These are phyloP conservation scores for Myrica gale DNA, from an alignment of 306 rosid species.

Conservation along the genomic window DNA sequence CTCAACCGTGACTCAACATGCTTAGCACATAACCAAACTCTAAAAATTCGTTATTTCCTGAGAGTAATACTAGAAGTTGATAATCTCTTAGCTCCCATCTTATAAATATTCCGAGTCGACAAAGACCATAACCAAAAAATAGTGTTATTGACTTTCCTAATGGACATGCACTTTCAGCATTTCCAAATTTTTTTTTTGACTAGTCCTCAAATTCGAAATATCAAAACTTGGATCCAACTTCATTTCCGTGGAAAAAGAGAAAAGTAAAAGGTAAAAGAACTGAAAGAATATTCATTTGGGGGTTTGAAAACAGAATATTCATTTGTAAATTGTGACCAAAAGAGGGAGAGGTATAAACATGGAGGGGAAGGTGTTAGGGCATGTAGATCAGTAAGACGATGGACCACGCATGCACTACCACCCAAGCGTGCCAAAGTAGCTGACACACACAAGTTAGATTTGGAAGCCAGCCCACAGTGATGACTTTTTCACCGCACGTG, in stretches of 20 bases:
- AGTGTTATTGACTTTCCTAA: too few relatives aligned
- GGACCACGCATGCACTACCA: conserved; percentile 23
- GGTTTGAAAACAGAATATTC: not conserved
- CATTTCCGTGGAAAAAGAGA: not conserved
- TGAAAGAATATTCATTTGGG: not conserved
- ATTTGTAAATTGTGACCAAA: not conserved
- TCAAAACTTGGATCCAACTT: not conserved
- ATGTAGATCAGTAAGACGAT: not conserved
- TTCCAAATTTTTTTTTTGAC: too few relatives aligned
- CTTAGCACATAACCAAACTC: too few relatives aligned
- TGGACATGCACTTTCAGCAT: too few relatives aligned
- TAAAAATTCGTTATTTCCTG: too few relatives aligned
- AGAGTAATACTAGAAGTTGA: too few relatives aligned
- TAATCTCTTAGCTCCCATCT: too few relatives aligned
- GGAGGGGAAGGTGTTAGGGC: not conserved
- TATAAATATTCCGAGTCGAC: too few relatives aligned
- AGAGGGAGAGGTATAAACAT: not conserved
- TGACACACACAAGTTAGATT: conserved; percentile 21
- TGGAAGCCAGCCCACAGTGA: conserved; percentile 18
- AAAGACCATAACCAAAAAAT: too few relatives aligned
- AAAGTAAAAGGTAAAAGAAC: not conserved
- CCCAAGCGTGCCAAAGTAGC: conserved; percentile 22
- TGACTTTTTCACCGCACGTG: conserved; percentile 60
- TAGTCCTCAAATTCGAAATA: not conserved
- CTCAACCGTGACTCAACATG: too few relatives aligned